Evolutionary conservation across 2,329 filamentous ascomycete species (phyloP), one percentile per base, ranked within the genome.

Genomic region (Didymellaceae sp.): DNA sequence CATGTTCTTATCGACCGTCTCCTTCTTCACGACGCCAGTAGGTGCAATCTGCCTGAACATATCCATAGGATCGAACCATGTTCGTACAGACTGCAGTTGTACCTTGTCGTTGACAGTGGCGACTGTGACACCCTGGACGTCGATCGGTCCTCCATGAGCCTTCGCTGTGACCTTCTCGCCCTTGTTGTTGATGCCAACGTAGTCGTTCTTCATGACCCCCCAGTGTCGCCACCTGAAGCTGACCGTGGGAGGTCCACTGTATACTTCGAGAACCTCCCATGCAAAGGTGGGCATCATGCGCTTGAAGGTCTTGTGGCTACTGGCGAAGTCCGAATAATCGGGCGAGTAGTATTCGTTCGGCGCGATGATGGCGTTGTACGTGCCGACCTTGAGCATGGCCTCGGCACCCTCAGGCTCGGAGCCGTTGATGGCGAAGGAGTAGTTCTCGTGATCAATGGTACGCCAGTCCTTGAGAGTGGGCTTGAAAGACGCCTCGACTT

Each of bases 281-380:
- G 85, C 86, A 68, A 89, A 88, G 0, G 80, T 84, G 0, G 86
- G 86, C 85, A 89, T 88, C 85, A 88, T 88, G 44, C 84, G 76
- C 75, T 88, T 88, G 70, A 89, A 88, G 0, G 83, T 84, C 77
- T 88, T 87, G 75, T 89, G 86, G 63, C 82, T 86, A 3, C 76
- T 78, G 1, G 80, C 78, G 60, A 88, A 88, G 67, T 86, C 83
- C 3, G 80, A 84, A 51, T 83, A 78, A 40, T 77, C 76, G 0
- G 86, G 83, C 56, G 81, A 82, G 71, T 88, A 88, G 74, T 81
- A 88, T 65, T 84, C 78, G 64, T 85, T 86, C 9, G 84, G 74
- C 8, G 80, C 74, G 55, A 88, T 82, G 68, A 88, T 80, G 46
- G 85, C 85, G 66, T 87, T 88, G 76, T 88, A 88, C 0, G 86